A percentile compares a stretch with the other conserved stretches of the same genome.
Conservation (phyloP, 306 rosid species). For the Prunus salicina region DNA sequence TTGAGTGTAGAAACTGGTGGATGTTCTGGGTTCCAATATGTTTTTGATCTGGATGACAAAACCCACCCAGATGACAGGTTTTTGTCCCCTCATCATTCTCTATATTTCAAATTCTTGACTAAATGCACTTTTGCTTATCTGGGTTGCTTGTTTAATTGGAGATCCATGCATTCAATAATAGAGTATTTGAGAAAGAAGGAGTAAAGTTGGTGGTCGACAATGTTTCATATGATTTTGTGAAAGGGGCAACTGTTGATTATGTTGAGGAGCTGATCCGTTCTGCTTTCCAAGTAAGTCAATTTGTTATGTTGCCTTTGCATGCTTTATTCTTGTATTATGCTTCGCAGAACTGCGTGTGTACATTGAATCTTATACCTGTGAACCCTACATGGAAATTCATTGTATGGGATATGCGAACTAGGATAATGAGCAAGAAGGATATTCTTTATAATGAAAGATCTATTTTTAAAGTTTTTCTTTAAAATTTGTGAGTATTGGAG, state of each 20-base stretch:
- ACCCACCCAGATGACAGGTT: conserved; percentile 77
- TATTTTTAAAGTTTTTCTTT: neutral
- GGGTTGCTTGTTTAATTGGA: neutral
- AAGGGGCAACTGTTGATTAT: conserved; percentile 95
- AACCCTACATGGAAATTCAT: neutral
- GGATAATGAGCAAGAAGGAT: neutral
- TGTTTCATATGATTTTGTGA: conserved; percentile 83
- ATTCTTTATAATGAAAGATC: neutral
- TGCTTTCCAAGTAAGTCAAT: conserved; percentile 71
- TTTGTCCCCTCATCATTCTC: neutral
- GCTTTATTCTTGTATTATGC: neutral
- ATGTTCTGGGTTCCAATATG: conserved; percentile 98
- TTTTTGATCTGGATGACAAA: conserved; percentile 70
- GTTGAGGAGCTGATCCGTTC: conserved; percentile 96
- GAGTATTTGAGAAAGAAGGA: conserved; percentile 82
- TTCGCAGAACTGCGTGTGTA: neutral
- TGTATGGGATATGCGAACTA: neutral
- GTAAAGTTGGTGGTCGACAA: conserved; percentile 70
- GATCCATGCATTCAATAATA: conserved; percentile 7
- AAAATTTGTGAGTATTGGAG: neutral
- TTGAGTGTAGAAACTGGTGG: conserved; percentile 94
- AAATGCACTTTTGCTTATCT: neutral
- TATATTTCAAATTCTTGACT: neutral
- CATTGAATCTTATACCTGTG: neutral
- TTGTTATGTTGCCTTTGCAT: neutral